Conservation (phyloP, 2,329 filamentous ascomycete genomes). For the Chlorencoelia australis region DNA sequence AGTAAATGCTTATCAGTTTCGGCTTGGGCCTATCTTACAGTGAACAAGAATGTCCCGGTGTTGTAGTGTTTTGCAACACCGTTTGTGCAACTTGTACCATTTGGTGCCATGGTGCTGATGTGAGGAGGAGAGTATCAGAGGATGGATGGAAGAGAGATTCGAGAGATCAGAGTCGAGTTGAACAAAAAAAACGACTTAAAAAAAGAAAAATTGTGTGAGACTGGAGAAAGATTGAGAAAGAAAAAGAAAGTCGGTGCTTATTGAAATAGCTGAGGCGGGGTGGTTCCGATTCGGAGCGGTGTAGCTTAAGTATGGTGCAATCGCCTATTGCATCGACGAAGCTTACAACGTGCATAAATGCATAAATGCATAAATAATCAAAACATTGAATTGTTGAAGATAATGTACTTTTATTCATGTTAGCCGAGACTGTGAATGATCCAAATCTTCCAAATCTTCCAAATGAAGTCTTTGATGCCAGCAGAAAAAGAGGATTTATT, state of each 20-base stretch:
- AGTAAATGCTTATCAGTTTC: constrained; percentile 6
- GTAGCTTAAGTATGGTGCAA: no score
- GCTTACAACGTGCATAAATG: no score
- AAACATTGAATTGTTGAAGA: no score
- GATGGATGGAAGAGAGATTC: constrained; percentile 20
- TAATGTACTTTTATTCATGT: no score
- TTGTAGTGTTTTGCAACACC: constrained; percentile 38
- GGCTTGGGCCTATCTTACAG: constrained; percentile 37
- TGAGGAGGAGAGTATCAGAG: constrained; percentile 36
- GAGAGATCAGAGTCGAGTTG: background rate
- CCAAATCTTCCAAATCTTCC: no score
- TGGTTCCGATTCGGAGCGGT: no score
- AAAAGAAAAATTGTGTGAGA: constrained; percentile 6
- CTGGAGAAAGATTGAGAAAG: constrained; percentile 5
- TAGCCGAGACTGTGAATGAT: no score
- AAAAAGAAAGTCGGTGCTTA: constrained; percentile 6
- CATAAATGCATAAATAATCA: no score
- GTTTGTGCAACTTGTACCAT: constrained; percentile 43
- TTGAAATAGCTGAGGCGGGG: no score
- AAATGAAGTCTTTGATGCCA: no score
- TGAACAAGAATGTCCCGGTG: constrained; percentile 73
- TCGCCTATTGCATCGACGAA: no score
- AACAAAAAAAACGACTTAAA: background rate
- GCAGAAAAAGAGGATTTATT: no score
- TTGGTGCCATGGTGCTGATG: constrained; percentile 54